These are phyloP conservation scores for Sphaerulina vaccinii DNA, from an alignment of 2,329 filamentous ascomycete genomes.

Conservation along the genomic window DNA sequence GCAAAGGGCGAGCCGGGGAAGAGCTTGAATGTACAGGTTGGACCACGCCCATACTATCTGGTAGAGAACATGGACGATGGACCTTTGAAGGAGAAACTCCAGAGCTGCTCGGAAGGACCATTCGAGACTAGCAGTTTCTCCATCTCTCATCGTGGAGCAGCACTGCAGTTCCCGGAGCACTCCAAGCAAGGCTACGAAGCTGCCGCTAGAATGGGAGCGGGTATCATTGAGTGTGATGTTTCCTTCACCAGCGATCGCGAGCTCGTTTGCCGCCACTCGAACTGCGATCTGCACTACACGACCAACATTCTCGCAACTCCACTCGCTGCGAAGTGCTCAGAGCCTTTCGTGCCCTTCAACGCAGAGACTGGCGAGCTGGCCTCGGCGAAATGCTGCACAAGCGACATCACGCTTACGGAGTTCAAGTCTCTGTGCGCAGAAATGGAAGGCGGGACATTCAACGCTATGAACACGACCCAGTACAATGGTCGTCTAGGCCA, in stretches of 20 bases:
- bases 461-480: constrained; percentile 57
- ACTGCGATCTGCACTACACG: constrained; percentile 67
- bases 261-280: constrained; percentile 67
- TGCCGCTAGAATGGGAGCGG: constrained; percentile 64
- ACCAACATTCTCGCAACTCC: constrained; percentile 65
- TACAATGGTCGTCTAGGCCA: constrained; percentile 44
- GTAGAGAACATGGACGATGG: constrained; percentile 62
- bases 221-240: constrained; percentile 65
- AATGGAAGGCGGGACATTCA: constrained; percentile 64
- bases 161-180: constrained; percentile 65
- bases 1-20: constrained; percentile 11
- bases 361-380: constrained; percentile 47
- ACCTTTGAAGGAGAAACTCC: constrained; percentile 59
- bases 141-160: constrained; percentile 62
- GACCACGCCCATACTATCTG: constrained; percentile 64
- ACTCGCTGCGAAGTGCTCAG: constrained; percentile 63
- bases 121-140: constrained; percentile 56
- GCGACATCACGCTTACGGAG: constrained; percentile 66
- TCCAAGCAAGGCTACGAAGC: constrained; percentile 59
- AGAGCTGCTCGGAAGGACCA: constrained; percentile 57
- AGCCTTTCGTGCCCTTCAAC: constrained; percentile 56
- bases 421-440: constrained; percentile 68
- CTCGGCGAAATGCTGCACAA: constrained; percentile 67
- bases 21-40: constrained; percentile 52
- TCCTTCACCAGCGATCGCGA: constrained; percentile 63